Conservation (phyloP, 768 basidiomycete species). For the Crucibulum laeve region DNA sequence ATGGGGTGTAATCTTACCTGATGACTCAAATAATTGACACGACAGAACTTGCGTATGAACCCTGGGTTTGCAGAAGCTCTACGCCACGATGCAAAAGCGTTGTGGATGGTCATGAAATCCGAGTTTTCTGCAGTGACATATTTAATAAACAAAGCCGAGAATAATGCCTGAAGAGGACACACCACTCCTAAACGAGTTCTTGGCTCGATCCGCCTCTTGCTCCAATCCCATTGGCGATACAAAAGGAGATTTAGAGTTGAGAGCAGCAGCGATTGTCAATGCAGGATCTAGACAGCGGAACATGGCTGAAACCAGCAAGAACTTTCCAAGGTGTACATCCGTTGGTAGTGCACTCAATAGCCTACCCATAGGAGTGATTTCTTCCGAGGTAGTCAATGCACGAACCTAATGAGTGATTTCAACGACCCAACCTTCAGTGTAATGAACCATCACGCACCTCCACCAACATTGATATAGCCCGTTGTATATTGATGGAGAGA, state of each 20-base stretch:
- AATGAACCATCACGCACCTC: slow-evolving; percentile 48
- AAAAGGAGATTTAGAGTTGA: slow-evolving; percentile 94
- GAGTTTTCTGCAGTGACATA: slow-evolving; percentile 68
- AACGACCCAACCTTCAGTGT: slow-evolving; percentile 2
- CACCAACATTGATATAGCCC: slow-evolving; percentile 86
- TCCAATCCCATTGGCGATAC: slow-evolving; percentile 85
- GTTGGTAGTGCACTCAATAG: slow-evolving; percentile 89
- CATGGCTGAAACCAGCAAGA: slow-evolving; percentile 77
- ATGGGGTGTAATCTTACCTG: slow-evolving; percentile 41
- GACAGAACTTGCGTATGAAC: slow-evolving; percentile 72
- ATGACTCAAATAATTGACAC: slow-evolving; percentile 75
- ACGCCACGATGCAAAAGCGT: slow-evolving; percentile 87
- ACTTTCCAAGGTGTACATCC: slow-evolving; percentile 94
- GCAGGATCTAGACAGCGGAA: slow-evolving; percentile 93
- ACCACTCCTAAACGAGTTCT: slow-evolving; percentile 75
- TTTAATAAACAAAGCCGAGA: slow-evolving; percentile 2
- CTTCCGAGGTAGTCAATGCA: slow-evolving; percentile 80
- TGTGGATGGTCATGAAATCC: slow-evolving; percentile 91
- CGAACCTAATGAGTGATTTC: slow-evolving; percentile 51
- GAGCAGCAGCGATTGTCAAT: slow-evolving; percentile 89
- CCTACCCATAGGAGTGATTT: slow-evolving; percentile 92
- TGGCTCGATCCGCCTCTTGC: slow-evolving; percentile 81
- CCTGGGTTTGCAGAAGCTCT: slow-evolving; percentile 61
- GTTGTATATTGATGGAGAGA: slow-evolving; percentile 76
- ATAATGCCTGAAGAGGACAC: slow-evolving; percentile 13